Base-by-base conservation (phyloP, 192 early-diverging fungal species). In the Backusella morwellensis region DNA sequence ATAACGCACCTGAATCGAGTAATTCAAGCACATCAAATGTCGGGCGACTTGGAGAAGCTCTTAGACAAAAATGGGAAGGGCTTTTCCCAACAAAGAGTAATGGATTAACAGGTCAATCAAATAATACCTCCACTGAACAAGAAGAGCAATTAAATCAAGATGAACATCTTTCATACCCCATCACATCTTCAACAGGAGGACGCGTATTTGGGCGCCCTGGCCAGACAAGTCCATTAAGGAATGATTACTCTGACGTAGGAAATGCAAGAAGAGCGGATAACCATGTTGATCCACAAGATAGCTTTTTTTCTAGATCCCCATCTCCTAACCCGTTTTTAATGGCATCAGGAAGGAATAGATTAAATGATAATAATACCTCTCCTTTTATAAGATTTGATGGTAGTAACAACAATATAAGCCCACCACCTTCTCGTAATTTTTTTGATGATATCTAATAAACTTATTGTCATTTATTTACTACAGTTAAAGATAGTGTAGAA, bases 351-450 rank as follows among this genome's bases (percentile, higher is more conserved):
- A 23, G 68, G 35, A 70, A 41, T 26, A 68, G n/a, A 68, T 9
- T 35, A 17, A 68, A 35, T 68, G 14, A 35, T 68, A 70, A 12
- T 70, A 70, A 36, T 11, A 41, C 41, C 6, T 77, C 75, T 23
- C 75, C 75, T 32, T 77, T 77, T 59, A 68, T 68, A 21, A 68
- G 75, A 41, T 70, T 77, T 70, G 75, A 56, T 29, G 68, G 35
- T 35, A 12, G 3, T 12, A 23, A 63, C 29, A 9, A 63, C 38
- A 11, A 12, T 21, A 23, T 14, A 29, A 40, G 9, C 9, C 29
- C 42, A 29, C 71, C 35, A n/a, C 36, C 29, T 19, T 42, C 71
- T 72, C 26, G 26, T 29, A 72, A 72, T 35, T 52, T 72, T n/a
- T 72, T 72, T 72, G 41, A 52, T 35, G 32, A 72, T 72, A 35